Base-by-base conservation (phyloP, 2,329 filamentous ascomycete genomes). In the Hawksworthiomyces lignivorus region DNA sequence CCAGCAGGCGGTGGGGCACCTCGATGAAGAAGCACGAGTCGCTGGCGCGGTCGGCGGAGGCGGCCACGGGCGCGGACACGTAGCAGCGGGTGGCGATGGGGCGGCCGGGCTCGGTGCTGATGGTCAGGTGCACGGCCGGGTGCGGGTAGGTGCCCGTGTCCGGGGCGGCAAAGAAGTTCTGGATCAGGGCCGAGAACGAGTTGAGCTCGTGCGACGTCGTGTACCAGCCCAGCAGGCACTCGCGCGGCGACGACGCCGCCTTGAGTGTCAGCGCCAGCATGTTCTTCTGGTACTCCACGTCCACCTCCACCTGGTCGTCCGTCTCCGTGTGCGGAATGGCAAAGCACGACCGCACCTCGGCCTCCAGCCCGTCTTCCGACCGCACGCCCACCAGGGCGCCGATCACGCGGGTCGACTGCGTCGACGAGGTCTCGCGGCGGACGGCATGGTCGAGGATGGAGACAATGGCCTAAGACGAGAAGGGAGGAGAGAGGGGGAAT, bases 281-380 rank as follows among this genome's bases (percentile, higher is more conserved):
- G 66, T 90, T 89, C 78, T 97, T 97, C 71, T 98, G 92, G 69
- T 97, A 98, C 68, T 98, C 92, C 76, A 98, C 94, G 63, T 98
- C 92, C 51, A 98, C 92, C 68, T 98, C 92, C 57, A 98, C 92
- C 68, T 98, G 92, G 67, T 98, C 92, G 62, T 89, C 85, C 54
- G 90, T 95, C 70, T 98, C 92, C 54, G 90, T 97, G 72, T 98
- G 92, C 53, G 90, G 89, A 59, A 98, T 94, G 54, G 92, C 92
- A 64, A 98, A 98, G 70, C 87, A 90, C 60, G 87, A 94, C 61
- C 87, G 82, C 58, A 98, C 92, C 67, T 94, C 88, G 58, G 94
- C 87, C 65, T 97, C 90, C 61, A 85, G 87, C 64, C 90, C 92
- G 74, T 98, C 92, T 70, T 98, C 92, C 62, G 84, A 92, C 54